phyloP scores from a whole-genome alignment of 768 basidiomycete genomes.

The Astraeus odoratus region DNA sequence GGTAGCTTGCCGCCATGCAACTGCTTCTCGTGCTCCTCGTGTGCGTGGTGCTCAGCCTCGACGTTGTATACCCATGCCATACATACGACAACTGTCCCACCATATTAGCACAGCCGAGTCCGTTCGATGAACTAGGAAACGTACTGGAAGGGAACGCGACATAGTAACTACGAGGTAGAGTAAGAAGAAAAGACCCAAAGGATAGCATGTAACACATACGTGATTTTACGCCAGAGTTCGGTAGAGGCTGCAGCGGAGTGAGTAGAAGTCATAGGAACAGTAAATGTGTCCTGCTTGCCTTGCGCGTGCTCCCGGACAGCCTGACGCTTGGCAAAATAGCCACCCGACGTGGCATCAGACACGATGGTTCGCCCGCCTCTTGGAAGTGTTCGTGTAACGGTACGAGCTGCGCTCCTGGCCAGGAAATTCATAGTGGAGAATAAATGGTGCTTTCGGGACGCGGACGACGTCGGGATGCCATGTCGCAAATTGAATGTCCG shows the following conservation, averaged over 20 bases:
- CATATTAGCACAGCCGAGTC: slow-evolving; percentile 12
- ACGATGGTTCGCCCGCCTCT: too few relatives aligned
- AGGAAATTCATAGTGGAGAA: slow-evolving; percentile 41
- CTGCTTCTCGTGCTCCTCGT: slow-evolving; percentile 60
- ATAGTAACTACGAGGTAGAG: slow-evolving; percentile 45
- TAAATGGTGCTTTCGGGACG: slow-evolving; percentile 19
- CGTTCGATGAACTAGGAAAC: slow-evolving; percentile 22
- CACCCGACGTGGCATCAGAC: slow-evolving; percentile 30
- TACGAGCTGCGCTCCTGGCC: slow-evolving; percentile 40
- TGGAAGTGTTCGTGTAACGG: slow-evolving; percentile 27
- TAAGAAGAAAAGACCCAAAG: slow-evolving; percentile 4
- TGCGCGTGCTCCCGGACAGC: slow-evolving; percentile 61
- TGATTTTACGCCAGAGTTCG: slow-evolving; percentile 83
- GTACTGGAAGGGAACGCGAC: slow-evolving; percentile 70
- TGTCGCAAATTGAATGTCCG: slow-evolving; percentile 13
- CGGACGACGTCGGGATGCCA: slow-evolving; percentile 20
- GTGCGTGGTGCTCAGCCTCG: slow-evolving; percentile 61
- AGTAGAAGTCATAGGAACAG: slow-evolving; percentile 7
- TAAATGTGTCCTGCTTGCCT: slow-evolving; percentile 33
- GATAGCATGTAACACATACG: slow-evolving; percentile 36
- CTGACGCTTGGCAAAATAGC: slow-evolving; percentile 45
- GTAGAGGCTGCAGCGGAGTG: slow-evolving; percentile 49
- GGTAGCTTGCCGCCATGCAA: slow-evolving; percentile 72
- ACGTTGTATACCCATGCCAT: slow-evolving; percentile 44
- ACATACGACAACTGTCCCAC: slow-evolving; percentile 14